Evolutionary conservation across 2,329 filamentous ascomycete genomes (phyloP).

Genomic region (Westerdykella ornata): DNA sequence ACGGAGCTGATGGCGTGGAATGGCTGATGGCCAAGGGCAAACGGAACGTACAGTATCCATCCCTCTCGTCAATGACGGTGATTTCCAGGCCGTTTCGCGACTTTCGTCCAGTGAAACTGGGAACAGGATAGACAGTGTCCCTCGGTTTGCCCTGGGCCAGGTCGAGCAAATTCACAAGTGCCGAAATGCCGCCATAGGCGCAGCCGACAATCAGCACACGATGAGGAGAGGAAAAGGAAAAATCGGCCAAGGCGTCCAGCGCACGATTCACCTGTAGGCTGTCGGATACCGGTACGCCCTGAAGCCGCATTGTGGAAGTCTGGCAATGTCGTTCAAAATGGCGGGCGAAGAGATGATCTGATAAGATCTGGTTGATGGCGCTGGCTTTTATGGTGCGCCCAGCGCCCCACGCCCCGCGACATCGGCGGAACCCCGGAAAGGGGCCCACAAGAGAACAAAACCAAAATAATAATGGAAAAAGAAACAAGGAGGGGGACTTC

Average conservation of each 20-base stretch:
- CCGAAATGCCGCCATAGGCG: slow-evolving; percentile 64
- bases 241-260: slow-evolving; percentile 12
- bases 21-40: neutral
- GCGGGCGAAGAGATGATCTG: slow-evolving; percentile 26
- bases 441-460: too few relatives aligned
- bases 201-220: slow-evolving; percentile 60
- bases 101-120: slow-evolving; percentile 27
- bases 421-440: slow-evolving; percentile 7
- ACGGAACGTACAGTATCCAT: slow-evolving; percentile 64
- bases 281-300: slow-evolving; percentile 15
- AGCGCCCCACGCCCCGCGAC: too few relatives aligned
- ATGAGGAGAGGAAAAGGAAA: slow-evolving; percentile 27
- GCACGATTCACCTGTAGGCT: slow-evolving; percentile 10
- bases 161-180: slow-evolving; percentile 61
- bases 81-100: slow-evolving; percentile 57
- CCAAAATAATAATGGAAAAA: too few relatives aligned
- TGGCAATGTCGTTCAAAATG: slow-evolving; percentile 5
- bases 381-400: slow-evolving; percentile 14
- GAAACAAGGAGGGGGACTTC: too few relatives aligned
- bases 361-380: slow-evolving; percentile 24
- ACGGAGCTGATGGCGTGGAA: neutral
- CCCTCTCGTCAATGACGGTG: slow-evolving; percentile 70
- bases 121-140: slow-evolving; percentile 37
- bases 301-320: slow-evolving; percentile 23
- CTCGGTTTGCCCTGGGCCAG: slow-evolving; percentile 53